phyloP scores from a whole-genome alignment of 176 grass and related monocot genomes.

The Musa troglodytarum region DNA sequence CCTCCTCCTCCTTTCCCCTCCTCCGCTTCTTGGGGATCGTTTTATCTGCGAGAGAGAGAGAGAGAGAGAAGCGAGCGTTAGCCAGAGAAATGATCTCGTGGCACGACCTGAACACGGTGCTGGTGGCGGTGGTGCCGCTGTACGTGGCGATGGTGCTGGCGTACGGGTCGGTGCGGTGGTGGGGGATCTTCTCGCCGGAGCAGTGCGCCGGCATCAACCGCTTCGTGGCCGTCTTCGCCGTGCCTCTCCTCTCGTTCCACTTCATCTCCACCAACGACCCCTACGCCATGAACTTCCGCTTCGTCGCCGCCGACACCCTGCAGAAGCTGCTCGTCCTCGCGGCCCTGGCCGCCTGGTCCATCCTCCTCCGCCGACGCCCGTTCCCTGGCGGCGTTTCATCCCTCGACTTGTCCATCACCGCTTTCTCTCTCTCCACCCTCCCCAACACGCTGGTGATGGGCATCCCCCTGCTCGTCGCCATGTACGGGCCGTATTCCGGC shows the following conservation, averaged over 20 bases:
- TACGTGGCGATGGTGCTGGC: too few relatives aligned
- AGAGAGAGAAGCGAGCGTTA: too few relatives aligned
- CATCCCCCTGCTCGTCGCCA: conserved; percentile 65
- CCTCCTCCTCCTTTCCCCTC: too few relatives aligned
- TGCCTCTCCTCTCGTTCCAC: conserved; percentile 83
- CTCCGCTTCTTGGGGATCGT: too few relatives aligned
- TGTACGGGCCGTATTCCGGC: conserved; percentile 59
- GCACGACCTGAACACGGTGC: conserved; percentile 60
- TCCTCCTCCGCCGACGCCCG: conserved; percentile 9
- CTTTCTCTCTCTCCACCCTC: conserved; percentile 62
- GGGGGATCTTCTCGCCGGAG: too few relatives aligned
- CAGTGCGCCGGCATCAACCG: too few relatives aligned
- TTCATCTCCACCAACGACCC: conserved; percentile 51
- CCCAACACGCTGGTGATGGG: conserved; percentile 89
- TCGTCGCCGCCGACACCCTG: conserved; percentile 56
- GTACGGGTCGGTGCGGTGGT: too few relatives aligned
- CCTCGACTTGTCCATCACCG: conserved; percentile 65
- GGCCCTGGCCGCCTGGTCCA: conserved; percentile 37
- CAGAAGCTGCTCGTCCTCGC: conserved; percentile 68
- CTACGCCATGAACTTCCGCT: too few relatives aligned
- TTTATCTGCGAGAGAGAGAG: too few relatives aligned
- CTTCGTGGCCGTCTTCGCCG: too few relatives aligned
- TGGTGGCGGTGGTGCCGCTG: conserved; percentile 42
- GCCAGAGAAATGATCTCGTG: not conserved
- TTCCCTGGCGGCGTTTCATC: conserved; percentile 3